Conservation (phyloP, 2,329 filamentous ascomycete genomes). For the Celoporthe dispersa region DNA sequence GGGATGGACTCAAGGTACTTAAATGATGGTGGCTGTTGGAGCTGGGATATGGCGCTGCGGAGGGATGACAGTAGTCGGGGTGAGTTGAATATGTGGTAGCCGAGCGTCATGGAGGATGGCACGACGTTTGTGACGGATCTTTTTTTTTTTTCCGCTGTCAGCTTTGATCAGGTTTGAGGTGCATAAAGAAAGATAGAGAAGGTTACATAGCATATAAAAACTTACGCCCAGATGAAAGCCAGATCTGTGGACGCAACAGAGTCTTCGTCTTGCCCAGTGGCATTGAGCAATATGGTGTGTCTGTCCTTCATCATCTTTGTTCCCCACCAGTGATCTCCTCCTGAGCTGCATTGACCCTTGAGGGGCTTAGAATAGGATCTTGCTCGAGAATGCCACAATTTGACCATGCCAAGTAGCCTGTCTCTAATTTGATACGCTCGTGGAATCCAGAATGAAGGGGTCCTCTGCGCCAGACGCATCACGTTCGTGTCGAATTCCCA, state of each 20-base stretch:
- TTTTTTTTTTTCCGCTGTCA: no score
- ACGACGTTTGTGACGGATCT: not conserved
- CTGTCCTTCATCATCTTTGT: slow-evolving; percentile 4
- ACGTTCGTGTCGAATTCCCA: slow-evolving; percentile 1
- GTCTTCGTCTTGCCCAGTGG: not conserved
- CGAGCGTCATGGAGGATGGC: slow-evolving; percentile 3
- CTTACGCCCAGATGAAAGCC: slow-evolving; percentile 2
- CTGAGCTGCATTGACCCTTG: not conserved
- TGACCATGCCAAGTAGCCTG: not conserved
- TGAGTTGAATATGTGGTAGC: not conserved
- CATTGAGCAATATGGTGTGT: not conserved
- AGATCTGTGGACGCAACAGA: not conserved
- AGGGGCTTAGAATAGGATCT: not conserved
- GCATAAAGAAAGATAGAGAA: not conserved
- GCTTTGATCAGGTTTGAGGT: not conserved
- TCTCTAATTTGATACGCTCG: not conserved
- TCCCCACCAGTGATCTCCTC: not conserved
- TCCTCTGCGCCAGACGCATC: not conserved
- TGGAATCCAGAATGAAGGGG: not conserved
- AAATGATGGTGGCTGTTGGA: not conserved
- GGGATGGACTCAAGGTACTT: not conserved
- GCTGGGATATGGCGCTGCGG: not conserved
- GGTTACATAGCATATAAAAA: not conserved
- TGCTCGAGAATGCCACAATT: not conserved
- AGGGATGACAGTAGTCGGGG: not conserved